Percentiles rank a stretch among this genome's conserved stretches.
Conservation (phyloP, 352 stramenopile species). For the Globisporangium abappressorium region DNA sequence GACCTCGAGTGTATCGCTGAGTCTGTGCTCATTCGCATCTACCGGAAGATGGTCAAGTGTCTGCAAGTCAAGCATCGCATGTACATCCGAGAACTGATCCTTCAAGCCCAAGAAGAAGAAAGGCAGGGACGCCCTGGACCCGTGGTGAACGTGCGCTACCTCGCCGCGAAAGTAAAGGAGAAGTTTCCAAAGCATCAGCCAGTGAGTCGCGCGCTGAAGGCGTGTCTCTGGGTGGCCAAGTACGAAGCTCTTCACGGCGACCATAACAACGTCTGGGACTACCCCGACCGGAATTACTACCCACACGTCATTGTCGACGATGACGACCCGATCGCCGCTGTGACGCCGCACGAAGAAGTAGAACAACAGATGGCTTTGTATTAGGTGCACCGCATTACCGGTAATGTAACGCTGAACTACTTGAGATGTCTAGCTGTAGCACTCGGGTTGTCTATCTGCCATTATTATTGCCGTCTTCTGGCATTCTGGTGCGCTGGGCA, state of each 20-base stretch:
- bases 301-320: background rate
- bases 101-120: background rate
- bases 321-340: background rate
- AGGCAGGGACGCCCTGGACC: too few species aligned
- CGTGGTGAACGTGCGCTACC: background rate
- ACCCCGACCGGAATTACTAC: background rate
- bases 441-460: background rate
- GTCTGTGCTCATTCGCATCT: constrained; percentile 24
- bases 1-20: constrained; percentile 35
- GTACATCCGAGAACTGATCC: background rate
- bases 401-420: background rate
- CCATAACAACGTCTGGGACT: background rate
- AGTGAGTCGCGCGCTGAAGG: constrained; percentile 23
- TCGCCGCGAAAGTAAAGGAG: background rate
- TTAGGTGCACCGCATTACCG: background rate
- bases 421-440: background rate
- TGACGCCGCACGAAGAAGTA: background rate
- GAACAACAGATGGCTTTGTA: background rate
- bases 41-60: background rate
- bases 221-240: constrained; percentile 42
- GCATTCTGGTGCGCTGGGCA: constrained; percentile 41
- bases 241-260: constrained; percentile 28
- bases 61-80: background rate
- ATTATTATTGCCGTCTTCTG: constrained; percentile 1
- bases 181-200: background rate